Evolutionary conservation across 192 early-diverging fungal genomes (phyloP).

Genomic region (Backusella morwellensis): DNA sequence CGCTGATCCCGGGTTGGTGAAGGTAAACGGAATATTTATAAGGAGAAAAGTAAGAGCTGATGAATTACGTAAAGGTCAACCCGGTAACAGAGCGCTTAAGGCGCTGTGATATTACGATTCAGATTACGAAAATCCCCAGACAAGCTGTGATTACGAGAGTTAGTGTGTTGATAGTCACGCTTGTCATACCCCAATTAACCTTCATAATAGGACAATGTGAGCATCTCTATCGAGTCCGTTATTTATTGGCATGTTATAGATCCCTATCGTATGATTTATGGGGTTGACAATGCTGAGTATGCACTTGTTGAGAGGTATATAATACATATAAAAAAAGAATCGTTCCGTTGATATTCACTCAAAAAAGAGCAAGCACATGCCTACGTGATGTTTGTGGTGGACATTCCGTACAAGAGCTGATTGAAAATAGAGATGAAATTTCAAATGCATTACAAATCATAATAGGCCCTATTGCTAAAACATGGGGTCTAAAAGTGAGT

Average conservation of each 20-base stretch:
- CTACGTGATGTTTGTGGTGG: conserved; percentile 79
- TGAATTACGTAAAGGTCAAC: conserved; percentile 32
- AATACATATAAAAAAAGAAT: not conserved
- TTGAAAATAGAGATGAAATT: conserved; percentile 87
- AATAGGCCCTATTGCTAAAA: conserved; percentile 74
- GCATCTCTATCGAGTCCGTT: conserved; percentile 79
- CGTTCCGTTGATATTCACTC: not conserved
- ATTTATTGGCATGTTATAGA: conserved; percentile 83
- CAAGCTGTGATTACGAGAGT: conserved; percentile 80
- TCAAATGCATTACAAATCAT: conserved; percentile 81
- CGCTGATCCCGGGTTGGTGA: conserved; percentile 53
- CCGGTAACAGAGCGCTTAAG: conserved; percentile 38
- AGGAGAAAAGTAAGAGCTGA: conserved; percentile 1
- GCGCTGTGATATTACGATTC: conserved; percentile 60
- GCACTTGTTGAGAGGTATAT: conserved; percentile 76
- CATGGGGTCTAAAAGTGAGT: conserved; percentile 75
- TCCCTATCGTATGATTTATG: conserved; percentile 75
- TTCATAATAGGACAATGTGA: conserved; percentile 73
- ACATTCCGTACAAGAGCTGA: conserved; percentile 78
- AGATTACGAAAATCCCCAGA: conserved; percentile 59
- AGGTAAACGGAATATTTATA: conserved; percentile 7
- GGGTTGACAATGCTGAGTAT: conserved; percentile 68
- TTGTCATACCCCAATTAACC: not conserved
- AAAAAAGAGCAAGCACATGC: conserved; percentile 74
- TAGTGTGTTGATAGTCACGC: not conserved